Percentiles rank a stretch among this genome's conserved stretches.
Evolutionary conservation across 306 rosid species (phyloP).

Genomic region (Potentilla sterilis): DNA sequence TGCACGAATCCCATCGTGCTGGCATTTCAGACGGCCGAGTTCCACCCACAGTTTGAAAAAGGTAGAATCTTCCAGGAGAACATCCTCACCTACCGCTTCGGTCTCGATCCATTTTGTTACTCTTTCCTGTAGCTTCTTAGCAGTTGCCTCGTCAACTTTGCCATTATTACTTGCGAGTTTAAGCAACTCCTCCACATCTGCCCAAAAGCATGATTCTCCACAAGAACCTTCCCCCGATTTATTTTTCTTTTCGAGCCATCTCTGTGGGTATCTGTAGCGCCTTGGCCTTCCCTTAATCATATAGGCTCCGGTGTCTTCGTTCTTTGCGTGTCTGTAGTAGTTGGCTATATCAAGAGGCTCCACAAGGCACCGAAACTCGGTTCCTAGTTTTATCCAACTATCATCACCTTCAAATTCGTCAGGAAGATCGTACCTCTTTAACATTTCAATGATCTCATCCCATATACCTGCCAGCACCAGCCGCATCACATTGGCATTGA

Average conservation of each 20-base stretch:
- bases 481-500: conserved; percentile 70
- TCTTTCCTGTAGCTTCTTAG: conserved; percentile 24
- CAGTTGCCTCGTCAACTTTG: background rate
- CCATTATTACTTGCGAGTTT: background rate
- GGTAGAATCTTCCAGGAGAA: conserved; percentile 44
- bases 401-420: conserved; percentile 58
- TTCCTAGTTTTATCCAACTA: conserved; percentile 52
- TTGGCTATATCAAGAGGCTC: conserved; percentile 88
- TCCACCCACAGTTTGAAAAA: conserved; percentile 44
- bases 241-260: conserved; percentile 56
- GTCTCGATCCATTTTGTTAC: conserved; percentile 37
- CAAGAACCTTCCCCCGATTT: conserved; percentile 5
- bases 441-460: conserved; percentile 73
- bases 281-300: conserved; percentile 53
- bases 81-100: conserved; percentile 27
- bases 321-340: conserved; percentile 63
- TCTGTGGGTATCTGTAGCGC: conserved; percentile 54
- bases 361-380: conserved; percentile 48
- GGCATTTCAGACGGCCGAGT: conserved; percentile 42
- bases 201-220: conserved; percentile 69
- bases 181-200: conserved; percentile 67
- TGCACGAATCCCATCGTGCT: background rate
- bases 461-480: conserved; percentile 61
- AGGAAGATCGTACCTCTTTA: conserved; percentile 62
- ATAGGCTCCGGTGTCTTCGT: conserved; percentile 64